Conservation (phyloP, 805 yeast species). For the Candida qinlingensis region DNA sequence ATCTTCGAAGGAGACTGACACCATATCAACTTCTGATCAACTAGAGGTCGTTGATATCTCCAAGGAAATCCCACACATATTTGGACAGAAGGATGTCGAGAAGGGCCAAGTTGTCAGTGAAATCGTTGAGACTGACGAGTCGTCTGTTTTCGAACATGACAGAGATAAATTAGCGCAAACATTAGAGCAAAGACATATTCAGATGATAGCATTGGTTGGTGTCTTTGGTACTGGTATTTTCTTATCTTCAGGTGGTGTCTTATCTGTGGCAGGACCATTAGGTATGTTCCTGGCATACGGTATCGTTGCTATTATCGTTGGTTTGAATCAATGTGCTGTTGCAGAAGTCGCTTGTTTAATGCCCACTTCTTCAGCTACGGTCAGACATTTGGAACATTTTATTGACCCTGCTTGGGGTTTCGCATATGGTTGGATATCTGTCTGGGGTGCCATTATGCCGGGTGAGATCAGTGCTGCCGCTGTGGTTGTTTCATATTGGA, state of each 20-base stretch:
- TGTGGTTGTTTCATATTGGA: constrained; percentile 40
- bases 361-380: constrained; percentile 33
- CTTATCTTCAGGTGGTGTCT: constrained; percentile 32
- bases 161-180: constrained; percentile 6
- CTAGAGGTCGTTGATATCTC: background rate
- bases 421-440: constrained; percentile 38
- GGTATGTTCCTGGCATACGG: constrained; percentile 30
- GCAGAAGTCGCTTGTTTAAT: constrained; percentile 33
- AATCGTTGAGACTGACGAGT: background rate
- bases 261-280: constrained; percentile 29
- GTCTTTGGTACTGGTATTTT: constrained; percentile 40
- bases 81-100: background rate
- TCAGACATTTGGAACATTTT: constrained; percentile 32
- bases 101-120: background rate
- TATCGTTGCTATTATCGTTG: constrained; percentile 31
- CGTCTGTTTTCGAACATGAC: constrained; percentile 9
- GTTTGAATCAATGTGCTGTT: constrained; percentile 34
- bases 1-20: background rate
- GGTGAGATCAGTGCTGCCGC: constrained; percentile 40
- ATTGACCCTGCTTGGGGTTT: constrained; percentile 41
- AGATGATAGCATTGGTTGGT: constrained; percentile 44
- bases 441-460: constrained; percentile 38
- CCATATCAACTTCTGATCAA: background rate
- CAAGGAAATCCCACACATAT: background rate
- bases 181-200: constrained; percentile 31